These are phyloP conservation scores for Lodderomyces theae DNA, from an alignment of 1,139 yeast genomes.

Conservation along the genomic window DNA sequence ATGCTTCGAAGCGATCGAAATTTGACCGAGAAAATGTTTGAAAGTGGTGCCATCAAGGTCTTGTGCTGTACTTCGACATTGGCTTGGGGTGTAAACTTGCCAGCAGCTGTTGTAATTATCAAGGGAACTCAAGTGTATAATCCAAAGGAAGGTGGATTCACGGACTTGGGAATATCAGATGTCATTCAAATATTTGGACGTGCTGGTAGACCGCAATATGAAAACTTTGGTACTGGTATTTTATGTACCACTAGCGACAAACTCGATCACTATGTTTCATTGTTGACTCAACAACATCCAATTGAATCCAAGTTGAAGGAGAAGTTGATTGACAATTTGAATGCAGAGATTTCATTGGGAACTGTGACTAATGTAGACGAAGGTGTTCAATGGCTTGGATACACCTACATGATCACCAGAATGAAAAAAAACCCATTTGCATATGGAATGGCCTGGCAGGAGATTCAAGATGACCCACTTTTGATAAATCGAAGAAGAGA, in stretches of 20 bases:
- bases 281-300: conserved; percentile 93
- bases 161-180: conserved; percentile 92
- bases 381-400: conserved; percentile 95
- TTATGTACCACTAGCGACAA: conserved; percentile 80
- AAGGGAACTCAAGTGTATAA: conserved; percentile 97
- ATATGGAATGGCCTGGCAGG: conserved; percentile 91
- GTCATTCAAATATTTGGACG: conserved; percentile 98
- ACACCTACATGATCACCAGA: conserved; percentile 89
- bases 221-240: conserved; percentile 88
- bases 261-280: conserved; percentile 80
- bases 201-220: conserved; percentile 98
- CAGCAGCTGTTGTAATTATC: conserved; percentile 95
- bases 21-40: conserved; percentile 82
- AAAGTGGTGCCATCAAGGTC: conserved; percentile 82
- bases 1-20: conserved; percentile 91
- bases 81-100: conserved; percentile 99
- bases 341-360: conserved; percentile 94
- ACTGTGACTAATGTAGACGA: conserved; percentile 94
- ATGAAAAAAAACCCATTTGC: conserved; percentile 94
- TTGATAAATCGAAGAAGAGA: conserved; percentile 70
- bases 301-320: conserved; percentile 82
- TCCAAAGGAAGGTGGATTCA: conserved; percentile 90
- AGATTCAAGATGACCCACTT: conserved; percentile 77
- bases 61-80: conserved; percentile 95
- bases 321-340: conserved; percentile 83